A percentile compares a stretch with the other conserved stretches of the same genome.
These are phyloP conservation scores for Onygena corvina DNA, from an alignment of 2,329 filamentous ascomycete genomes.

Conservation along the genomic window DNA sequence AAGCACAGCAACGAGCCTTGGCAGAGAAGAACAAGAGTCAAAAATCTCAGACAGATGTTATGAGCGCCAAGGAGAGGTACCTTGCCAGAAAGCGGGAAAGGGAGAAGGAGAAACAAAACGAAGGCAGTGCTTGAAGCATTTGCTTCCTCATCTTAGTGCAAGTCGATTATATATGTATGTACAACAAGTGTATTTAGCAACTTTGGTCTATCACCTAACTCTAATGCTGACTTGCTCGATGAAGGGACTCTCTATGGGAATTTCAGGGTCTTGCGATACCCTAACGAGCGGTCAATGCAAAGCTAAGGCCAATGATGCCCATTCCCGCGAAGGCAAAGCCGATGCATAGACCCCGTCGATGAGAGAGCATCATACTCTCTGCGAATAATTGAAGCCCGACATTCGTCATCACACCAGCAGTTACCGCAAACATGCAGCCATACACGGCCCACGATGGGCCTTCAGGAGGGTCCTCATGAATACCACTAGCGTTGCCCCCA, in stretches of 20 bases:
- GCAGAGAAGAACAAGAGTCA: slow-evolving; percentile 47
- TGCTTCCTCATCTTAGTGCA: not conserved
- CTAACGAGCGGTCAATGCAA: slow-evolving; percentile 57
- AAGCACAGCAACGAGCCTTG: slow-evolving; percentile 41
- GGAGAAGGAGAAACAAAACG: slow-evolving; percentile 25
- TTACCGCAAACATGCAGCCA: slow-evolving; percentile 65
- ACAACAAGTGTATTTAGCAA: not conserved
- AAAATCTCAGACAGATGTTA: slow-evolving; percentile 47
- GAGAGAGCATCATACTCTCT: slow-evolving; percentile 68
- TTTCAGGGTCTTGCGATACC: not conserved
- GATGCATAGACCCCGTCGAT: slow-evolving; percentile 28
- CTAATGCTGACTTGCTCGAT: not conserved
- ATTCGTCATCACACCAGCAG: slow-evolving; percentile 88
- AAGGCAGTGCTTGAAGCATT: not conserved
- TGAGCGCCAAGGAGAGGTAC: slow-evolving; percentile 50
- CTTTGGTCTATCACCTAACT: slow-evolving; percentile 1
- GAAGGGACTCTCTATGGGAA: too few species aligned
- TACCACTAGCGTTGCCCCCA: slow-evolving; percentile 17
- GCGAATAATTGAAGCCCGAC: slow-evolving; percentile 82
- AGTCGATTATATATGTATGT: not conserved
- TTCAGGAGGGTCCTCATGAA: slow-evolving; percentile 15
- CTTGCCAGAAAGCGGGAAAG: slow-evolving; percentile 47
- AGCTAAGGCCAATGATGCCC: slow-evolving; percentile 73
- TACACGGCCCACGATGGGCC: slow-evolving; percentile 44
- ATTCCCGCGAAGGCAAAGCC: slow-evolving; percentile 47